Percentiles rank a stretch among this genome's conserved stretches.
Conservation (phyloP, 768 basidiomycete species). For the Serendipita sp. region DNA sequence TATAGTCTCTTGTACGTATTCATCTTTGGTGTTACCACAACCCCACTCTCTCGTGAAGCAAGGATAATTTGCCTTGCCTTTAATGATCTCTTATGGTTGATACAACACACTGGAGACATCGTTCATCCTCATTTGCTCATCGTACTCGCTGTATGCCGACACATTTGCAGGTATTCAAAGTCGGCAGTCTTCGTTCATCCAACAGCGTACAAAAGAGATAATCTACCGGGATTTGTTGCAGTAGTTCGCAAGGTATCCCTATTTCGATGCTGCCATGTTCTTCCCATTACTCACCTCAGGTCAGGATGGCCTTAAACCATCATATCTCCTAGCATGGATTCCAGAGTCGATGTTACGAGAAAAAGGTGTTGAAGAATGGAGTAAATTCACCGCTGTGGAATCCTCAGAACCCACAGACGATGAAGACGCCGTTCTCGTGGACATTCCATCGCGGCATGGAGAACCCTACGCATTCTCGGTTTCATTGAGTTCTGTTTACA, state of each 20-base stretch:
- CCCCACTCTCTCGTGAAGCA: too few relatives aligned
- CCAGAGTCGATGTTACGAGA: constrained; percentile 74
- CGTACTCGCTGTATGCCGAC: too few relatives aligned
- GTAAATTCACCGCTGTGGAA: constrained; percentile 78
- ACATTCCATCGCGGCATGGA: constrained; percentile 65
- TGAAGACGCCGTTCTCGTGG: constrained; percentile 69
- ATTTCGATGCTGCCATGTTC: not conserved
- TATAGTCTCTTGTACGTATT: constrained; percentile 45
- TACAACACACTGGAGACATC: too few relatives aligned
- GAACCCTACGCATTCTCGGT: constrained; percentile 96
- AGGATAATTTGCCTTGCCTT: too few relatives aligned
- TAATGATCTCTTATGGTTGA: too few relatives aligned
- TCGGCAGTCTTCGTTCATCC: constrained; percentile 95
- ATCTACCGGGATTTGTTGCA: constrained; percentile 85
- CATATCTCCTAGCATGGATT: constrained; percentile 82
- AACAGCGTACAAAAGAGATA: constrained; percentile 79
- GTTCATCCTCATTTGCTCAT: too few relatives aligned
- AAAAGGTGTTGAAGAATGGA: constrained; percentile 71
- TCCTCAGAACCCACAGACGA: not conserved
- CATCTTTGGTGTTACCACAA: too few relatives aligned
- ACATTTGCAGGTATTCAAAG: constrained; percentile 38
- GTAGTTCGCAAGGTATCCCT: constrained; percentile 70
- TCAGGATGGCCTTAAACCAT: constrained; percentile 61
- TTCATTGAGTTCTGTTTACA: constrained; percentile 77
- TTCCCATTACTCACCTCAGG: not conserved